phyloP scores from a whole-genome alignment of 73 alveolate genomes.

The Durusdinium trenchii region DNA sequence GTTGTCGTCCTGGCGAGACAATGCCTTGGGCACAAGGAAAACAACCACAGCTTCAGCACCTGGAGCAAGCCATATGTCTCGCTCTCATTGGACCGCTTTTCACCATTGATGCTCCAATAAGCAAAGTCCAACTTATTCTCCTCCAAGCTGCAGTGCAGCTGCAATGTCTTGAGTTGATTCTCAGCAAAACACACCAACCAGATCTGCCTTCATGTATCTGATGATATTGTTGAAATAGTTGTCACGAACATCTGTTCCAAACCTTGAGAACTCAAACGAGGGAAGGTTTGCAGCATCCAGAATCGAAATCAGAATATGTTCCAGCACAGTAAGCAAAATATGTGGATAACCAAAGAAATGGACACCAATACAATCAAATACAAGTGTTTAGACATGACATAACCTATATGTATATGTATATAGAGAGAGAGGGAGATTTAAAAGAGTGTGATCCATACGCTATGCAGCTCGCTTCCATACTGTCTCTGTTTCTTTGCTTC shows the following conservation, averaged over 20 bases:
- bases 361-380: too few species aligned
- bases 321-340: neutral
- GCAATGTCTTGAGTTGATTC: neutral
- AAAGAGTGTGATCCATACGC: too few species aligned
- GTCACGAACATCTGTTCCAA: conserved; percentile 84
- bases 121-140: conserved; percentile 74
- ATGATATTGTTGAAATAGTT: conserved; percentile 75
- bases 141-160: neutral
- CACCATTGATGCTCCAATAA: conserved; percentile 93
- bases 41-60: neutral
- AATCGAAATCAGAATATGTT: neutral
- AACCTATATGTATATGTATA: neutral
- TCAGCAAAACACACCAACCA: neutral
- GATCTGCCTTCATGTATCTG: conserved; percentile 49
- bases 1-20: conserved; percentile 58
- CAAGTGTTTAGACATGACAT: neutral
- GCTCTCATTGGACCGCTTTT: conserved; percentile 47
- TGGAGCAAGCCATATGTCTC: conserved; percentile 80
- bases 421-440: neutral
- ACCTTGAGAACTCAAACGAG: neutral
- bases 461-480: too few species aligned
- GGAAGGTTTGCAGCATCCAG: neutral
- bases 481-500: too few species aligned
- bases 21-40: neutral
- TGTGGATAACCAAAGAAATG: too few species aligned